A percentile compares a stretch with the other conserved stretches of the same genome.
phyloP scores from a whole-genome alignment of 2,329 filamentous ascomycete species.

The Alternaria atra region DNA sequence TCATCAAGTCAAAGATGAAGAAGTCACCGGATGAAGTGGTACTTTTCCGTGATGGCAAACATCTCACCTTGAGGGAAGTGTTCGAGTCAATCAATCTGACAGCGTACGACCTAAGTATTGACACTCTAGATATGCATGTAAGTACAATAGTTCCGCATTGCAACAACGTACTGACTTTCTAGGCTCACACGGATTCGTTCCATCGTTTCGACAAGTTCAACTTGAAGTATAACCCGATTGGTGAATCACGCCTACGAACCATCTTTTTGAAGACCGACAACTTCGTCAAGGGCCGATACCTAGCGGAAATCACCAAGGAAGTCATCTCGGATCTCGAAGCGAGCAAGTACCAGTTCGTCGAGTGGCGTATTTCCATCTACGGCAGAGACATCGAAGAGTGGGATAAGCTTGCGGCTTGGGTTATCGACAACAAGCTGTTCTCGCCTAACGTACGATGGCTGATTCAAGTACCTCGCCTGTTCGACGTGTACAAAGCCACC shows the following conservation, averaged over 20 bases:
- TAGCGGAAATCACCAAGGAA: conserved; percentile 97
- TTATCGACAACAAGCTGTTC: conserved; percentile 97
- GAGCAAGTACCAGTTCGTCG: conserved; percentile 99
- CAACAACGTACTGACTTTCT: conserved; percentile 17
- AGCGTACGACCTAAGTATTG: conserved; percentile 96
- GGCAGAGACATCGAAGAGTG: conserved; percentile 92
- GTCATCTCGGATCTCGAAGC: conserved; percentile 97
- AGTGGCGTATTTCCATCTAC: conserved; percentile 98
- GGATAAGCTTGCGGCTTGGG: conserved; percentile 97
- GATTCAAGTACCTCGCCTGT: conserved; percentile 92
- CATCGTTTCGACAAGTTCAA: conserved; percentile 99
- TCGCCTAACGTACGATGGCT: conserved; percentile 98
- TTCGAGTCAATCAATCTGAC: conserved; percentile 98
- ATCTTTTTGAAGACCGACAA: conserved; percentile 99
- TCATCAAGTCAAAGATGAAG: conserved; percentile 99
- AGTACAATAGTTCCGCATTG: conserved; percentile 46
- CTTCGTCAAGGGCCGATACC: conserved; percentile 91
- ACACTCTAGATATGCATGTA: conserved; percentile 98
- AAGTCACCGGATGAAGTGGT: conserved; percentile 95
- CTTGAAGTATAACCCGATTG: conserved; percentile 96
- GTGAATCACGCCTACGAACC: conserved; percentile 93
- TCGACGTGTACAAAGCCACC: conserved; percentile 92
- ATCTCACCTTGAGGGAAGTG: conserved; percentile 89
- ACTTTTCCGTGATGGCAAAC: conserved; percentile 88
- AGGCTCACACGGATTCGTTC: conserved; percentile 97